Percentiles rank a stretch among this genome's conserved stretches.
phyloP scores from a whole-genome alignment of 495 filamentous ascomycete genomes.

The Lichina pygmaea region DNA sequence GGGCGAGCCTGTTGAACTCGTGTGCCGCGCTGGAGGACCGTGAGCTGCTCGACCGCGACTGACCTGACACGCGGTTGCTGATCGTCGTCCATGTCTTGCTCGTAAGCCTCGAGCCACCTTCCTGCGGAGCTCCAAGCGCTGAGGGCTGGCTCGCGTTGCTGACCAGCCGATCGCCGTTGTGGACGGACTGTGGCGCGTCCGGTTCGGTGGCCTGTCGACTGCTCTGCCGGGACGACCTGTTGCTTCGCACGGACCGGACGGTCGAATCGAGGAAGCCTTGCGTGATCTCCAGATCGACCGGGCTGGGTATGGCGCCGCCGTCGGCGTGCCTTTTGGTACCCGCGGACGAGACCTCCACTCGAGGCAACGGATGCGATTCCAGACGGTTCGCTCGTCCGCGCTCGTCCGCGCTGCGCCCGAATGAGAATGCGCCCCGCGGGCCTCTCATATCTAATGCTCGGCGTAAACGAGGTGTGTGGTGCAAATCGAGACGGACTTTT shows the following conservation, averaged over 20 bases:
- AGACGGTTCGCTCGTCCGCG: background rate
- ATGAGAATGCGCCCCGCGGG: background rate
- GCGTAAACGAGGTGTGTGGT: background rate
- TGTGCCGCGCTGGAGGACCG: background rate
- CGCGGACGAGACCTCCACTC: background rate
- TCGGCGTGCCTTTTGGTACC: background rate
- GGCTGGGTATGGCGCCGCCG: background rate
- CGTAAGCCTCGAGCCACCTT: constrained; percentile 5
- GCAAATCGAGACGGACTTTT: too few relatives aligned
- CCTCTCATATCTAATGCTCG: background rate
- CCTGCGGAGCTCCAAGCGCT: background rate
- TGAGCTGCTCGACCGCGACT: constrained; percentile 2
- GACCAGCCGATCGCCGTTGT: too few relatives aligned
- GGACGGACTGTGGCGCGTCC: background rate
- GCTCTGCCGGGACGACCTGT: background rate
- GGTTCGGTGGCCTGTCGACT: background rate
- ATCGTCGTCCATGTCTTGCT: constrained; percentile 8
- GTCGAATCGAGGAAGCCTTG: constrained; percentile 5
- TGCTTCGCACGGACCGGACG: background rate
- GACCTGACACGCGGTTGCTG: constrained; percentile 5
- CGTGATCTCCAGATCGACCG: constrained; percentile 5
- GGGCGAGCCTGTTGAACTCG: background rate
- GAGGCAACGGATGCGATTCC: background rate
- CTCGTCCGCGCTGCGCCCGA: background rate
- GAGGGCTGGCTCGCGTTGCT: background rate